phyloP scores from a whole-genome alignment of 495 filamentous ascomycete species.

The Hypoxylon trugodes region DNA sequence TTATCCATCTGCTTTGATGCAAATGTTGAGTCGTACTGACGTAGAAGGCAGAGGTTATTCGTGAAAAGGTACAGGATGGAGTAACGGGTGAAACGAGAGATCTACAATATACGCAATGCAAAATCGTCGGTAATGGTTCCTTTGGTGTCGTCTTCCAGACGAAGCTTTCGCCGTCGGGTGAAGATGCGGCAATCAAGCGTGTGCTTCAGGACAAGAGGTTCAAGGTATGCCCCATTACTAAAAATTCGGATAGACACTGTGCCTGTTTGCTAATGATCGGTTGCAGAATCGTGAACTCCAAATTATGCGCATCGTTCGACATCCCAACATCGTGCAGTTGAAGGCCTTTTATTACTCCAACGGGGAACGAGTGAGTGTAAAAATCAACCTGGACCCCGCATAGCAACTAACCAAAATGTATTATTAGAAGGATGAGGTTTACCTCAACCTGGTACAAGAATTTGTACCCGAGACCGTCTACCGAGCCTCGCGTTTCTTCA shows the following conservation, averaged over 20 bases:
- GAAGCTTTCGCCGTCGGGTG: conserved; percentile 93
- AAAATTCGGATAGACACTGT: background rate
- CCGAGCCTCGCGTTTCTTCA: conserved; percentile 97
- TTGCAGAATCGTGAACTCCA: conserved; percentile 94
- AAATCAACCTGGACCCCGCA: background rate
- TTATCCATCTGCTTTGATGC: conserved; percentile 9
- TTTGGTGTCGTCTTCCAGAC: conserved; percentile 99
- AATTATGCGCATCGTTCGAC: conserved; percentile 98
- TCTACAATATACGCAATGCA: conserved; percentile 98
- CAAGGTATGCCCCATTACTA: conserved; percentile 70
- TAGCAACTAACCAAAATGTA: conserved; percentile 33
- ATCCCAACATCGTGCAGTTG: conserved; percentile 97
- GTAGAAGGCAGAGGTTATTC: conserved; percentile 80
- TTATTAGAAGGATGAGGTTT: conserved; percentile 95
- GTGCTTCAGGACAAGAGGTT: conserved; percentile 99
- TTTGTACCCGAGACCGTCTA: conserved; percentile 99
- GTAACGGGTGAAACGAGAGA: conserved; percentile 94
- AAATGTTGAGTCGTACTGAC: conserved; percentile 25
- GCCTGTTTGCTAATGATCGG: conserved; percentile 46
- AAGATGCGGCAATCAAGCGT: conserved; percentile 98
- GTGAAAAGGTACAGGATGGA: conserved; percentile 98
- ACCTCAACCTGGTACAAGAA: conserved; percentile 97
- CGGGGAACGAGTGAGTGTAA: conserved; percentile 83
- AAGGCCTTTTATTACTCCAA: conserved; percentile 99
- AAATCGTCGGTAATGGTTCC: conserved; percentile 99